Conservation (phyloP, 257 asterid genomes). For the Schizonepeta tenuifolia region DNA sequence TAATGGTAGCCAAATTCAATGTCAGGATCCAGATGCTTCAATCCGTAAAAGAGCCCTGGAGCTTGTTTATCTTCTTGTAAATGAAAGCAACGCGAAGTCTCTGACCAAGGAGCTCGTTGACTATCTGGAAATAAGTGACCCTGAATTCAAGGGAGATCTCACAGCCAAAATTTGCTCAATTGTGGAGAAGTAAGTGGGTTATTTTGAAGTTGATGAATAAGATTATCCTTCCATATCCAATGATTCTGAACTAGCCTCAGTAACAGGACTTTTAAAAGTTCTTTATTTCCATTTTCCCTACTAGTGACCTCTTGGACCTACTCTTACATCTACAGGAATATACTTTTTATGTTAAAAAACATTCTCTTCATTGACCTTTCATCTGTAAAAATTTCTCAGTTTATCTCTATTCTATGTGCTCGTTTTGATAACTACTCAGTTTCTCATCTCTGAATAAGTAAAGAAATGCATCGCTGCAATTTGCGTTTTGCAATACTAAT, state of each 20-base stretch:
- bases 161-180: conserved; percentile 93
- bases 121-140: conserved; percentile 86
- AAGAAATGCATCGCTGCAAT: conserved; percentile 20
- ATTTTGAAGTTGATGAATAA: conserved; percentile 11
- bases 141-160: conserved; percentile 91
- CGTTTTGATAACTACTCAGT: conserved; percentile 15
- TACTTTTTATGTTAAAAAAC: conserved; percentile 28
- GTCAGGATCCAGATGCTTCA: conserved; percentile 98
- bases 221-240: conserved; percentile 16
- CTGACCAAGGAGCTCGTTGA: conserved; percentile 92
- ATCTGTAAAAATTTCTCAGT: conserved; percentile 3
- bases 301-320: conserved; percentile 1
- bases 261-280: neutral
- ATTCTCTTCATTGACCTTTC: neutral
- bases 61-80: conserved; percentile 86
- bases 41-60: conserved; percentile 97
- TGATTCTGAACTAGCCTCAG: conserved; percentile 26
- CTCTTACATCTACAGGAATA: neutral
- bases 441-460: conserved; percentile 8
- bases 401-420: conserved; percentile 16
- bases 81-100: conserved; percentile 87
- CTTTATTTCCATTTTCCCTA: conserved; percentile 26
- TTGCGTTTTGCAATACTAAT: conserved; percentile 17
- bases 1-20: conserved; percentile 35
- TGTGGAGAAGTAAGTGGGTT: conserved; percentile 87